Base-by-base conservation (phyloP, 257 asterid genomes). In the Henckelia pumila region DNA sequence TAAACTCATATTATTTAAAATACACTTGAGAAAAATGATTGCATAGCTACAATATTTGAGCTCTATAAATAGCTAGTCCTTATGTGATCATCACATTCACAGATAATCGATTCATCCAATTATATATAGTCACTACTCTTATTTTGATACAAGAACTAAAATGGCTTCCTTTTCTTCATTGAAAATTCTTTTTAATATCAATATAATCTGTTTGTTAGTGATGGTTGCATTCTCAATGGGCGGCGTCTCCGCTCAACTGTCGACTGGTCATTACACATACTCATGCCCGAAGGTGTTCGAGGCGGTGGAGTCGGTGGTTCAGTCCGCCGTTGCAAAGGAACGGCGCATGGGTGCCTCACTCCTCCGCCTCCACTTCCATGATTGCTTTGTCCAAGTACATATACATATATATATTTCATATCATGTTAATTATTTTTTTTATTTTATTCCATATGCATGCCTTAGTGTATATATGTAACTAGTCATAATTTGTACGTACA, bases 281-380 rank as follows among this genome's bases (percentile, higher is more conserved):
- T 73, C 73, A 33, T 84, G 90, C 26, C 85, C 90, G 4, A 66
- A 78, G 52, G 80, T 77, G 57, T 64, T 77, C 7, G 33, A 53
- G 28, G 49, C 79, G 1, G 80, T 84, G 11, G 26, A 50, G 7
- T 69, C 83, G 7, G 82, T 30, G 16, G 85, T 84, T 6, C 57
- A 71, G 53, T 74, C 79, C 7, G 81, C 80, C 9, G 24, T 81
- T 4, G 68, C 61, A 0, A 77, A 77, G 58, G 85, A 81, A 68
- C 75, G 72, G 44, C 83, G 85, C 75, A 77, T 81, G 83, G 85
- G 79, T 16, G 85, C 85, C 29, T 81, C 85, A 10, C 83, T 81
- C 50, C 77, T 79, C 61, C 80, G 83, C 13, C 83, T 79, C 69
- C 78, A 73, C n/a, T n/a, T n/a, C n/a, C n/a, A n/a, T n/a, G n/a